Conservation (phyloP, 2,329 filamentous ascomycete species). For the Aspergillus costaricaensis region DNA sequence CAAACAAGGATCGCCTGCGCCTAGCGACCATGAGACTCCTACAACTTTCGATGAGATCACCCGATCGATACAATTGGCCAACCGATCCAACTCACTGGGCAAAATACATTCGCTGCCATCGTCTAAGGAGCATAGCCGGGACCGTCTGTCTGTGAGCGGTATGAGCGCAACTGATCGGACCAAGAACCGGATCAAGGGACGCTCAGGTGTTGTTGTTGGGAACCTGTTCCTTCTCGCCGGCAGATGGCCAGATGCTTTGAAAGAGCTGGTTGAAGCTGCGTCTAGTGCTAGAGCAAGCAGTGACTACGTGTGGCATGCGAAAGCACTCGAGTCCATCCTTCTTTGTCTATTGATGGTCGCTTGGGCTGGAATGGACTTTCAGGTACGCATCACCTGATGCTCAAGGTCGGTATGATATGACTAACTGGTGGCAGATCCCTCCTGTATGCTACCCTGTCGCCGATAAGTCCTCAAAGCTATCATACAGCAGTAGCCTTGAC, state of each 20-base stretch:
- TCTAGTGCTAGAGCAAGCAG: slow-evolving; percentile 74
- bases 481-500: slow-evolving; percentile 42
- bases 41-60: slow-evolving; percentile 59
- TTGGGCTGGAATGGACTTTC: slow-evolving; percentile 81
- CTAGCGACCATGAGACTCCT: slow-evolving; percentile 45
- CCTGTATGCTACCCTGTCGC: slow-evolving; percentile 54
- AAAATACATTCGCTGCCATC: slow-evolving; percentile 40
- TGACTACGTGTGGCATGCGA: slow-evolving; percentile 97
- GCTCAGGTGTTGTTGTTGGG: slow-evolving; percentile 76
- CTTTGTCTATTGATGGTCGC: slow-evolving; percentile 80
- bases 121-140: slow-evolving; percentile 58
- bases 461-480: slow-evolving; percentile 52
- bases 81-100: slow-evolving; percentile 41
- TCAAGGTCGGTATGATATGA: neutral
- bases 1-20: slow-evolving; percentile 38
- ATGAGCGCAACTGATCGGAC: slow-evolving; percentile 77
- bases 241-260: slow-evolving; percentile 84
- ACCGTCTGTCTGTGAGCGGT: slow-evolving; percentile 65
- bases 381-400: slow-evolving; percentile 30
- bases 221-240: slow-evolving; percentile 87
- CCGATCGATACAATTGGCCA: slow-evolving; percentile 44
- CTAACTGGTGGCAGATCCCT: slow-evolving; percentile 49
- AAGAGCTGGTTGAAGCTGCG: slow-evolving; percentile 78
- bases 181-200: slow-evolving; percentile 77
- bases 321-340: slow-evolving; percentile 84